These are phyloP conservation scores for Coniosporium apollinis DNA, from an alignment of 495 filamentous ascomycete species.

Conservation along the genomic window DNA sequence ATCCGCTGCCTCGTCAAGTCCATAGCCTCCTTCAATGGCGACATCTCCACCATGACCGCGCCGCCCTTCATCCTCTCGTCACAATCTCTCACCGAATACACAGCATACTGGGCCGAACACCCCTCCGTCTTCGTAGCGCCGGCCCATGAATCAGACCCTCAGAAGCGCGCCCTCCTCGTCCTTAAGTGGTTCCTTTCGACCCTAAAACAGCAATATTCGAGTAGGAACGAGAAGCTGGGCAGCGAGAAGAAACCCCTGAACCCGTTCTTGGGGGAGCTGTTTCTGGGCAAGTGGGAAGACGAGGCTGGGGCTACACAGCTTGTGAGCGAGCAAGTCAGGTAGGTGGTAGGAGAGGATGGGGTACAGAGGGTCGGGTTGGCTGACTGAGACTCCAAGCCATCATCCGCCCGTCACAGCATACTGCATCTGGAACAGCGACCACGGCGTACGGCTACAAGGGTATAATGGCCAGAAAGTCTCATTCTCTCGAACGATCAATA, in stretches of 20 bases:
- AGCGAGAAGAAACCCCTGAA: slow-evolving; percentile 95
- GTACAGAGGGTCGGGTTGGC: background rate
- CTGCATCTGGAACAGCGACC: slow-evolving; percentile 68
- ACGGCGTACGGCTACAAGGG: slow-evolving; percentile 74
- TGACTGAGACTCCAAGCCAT: slow-evolving; percentile 41
- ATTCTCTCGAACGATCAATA: slow-evolving; percentile 80
- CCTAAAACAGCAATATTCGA: slow-evolving; percentile 86
- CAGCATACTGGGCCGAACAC: slow-evolving; percentile 93
- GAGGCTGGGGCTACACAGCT: slow-evolving; percentile 43
- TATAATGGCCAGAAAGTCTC: slow-evolving; percentile 97
- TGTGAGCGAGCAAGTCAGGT: slow-evolving; percentile 73
- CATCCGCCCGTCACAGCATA: slow-evolving; percentile 97
- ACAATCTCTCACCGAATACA: slow-evolving; percentile 86
- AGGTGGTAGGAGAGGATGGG: slow-evolving; percentile 2
- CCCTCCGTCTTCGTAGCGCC: slow-evolving; percentile 77
- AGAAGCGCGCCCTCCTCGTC: slow-evolving; percentile 72
- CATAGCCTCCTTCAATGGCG: slow-evolving; percentile 91
- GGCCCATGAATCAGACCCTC: slow-evolving; percentile 59
- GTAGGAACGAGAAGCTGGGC: slow-evolving; percentile 61
- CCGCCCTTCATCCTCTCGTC: slow-evolving; percentile 91
- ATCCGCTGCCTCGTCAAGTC: slow-evolving; percentile 28
- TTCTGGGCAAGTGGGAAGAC: slow-evolving; percentile 75
- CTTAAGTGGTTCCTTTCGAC: slow-evolving; percentile 96
- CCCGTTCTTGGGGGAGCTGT: slow-evolving; percentile 59
- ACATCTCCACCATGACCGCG: slow-evolving; percentile 82